Conservation (phyloP, 2,329 filamentous ascomycete species). For the Xylaria sp. region DNA sequence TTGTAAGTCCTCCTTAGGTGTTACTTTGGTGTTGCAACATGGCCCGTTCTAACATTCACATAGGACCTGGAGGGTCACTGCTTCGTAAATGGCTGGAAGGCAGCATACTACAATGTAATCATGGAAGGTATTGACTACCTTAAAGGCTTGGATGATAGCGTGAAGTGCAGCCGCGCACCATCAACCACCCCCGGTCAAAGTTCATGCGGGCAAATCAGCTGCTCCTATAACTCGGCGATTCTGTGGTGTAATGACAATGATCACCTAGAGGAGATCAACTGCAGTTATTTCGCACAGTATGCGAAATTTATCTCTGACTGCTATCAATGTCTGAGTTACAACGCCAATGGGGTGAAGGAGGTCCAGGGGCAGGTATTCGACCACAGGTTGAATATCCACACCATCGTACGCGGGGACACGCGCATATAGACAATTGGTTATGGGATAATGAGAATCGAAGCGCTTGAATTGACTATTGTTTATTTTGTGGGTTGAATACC, state of each 20-base stretch:
- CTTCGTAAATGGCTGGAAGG: not conserved
- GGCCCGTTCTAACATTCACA: not conserved
- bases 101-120: not conserved
- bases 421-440: too few relatives aligned
- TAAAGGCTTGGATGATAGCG: not conserved
- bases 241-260: slow-evolving; percentile 21
- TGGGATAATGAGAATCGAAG: too few relatives aligned
- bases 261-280: slow-evolving; percentile 8
- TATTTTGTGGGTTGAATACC: too few relatives aligned
- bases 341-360: too few relatives aligned
- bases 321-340: too few relatives aligned
- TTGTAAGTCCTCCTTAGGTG: not conserved
- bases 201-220: slow-evolving; percentile 14
- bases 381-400: too few relatives aligned
- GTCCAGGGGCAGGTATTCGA: too few relatives aligned
- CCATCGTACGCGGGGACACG: too few relatives aligned
- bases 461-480: too few relatives aligned
- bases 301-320: too few relatives aligned
- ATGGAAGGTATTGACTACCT: slow-evolving; percentile 19
- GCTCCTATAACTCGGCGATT: slow-evolving; percentile 15
- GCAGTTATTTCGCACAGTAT: slow-evolving; percentile 9
- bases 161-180: slow-evolving; percentile 5
- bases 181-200: slow-evolving; percentile 2
- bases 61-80: not conserved
- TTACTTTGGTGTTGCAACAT: not conserved